phyloP scores from a whole-genome alignment of 352 stramenopile species.

The Globisporangium nodosum region DNA sequence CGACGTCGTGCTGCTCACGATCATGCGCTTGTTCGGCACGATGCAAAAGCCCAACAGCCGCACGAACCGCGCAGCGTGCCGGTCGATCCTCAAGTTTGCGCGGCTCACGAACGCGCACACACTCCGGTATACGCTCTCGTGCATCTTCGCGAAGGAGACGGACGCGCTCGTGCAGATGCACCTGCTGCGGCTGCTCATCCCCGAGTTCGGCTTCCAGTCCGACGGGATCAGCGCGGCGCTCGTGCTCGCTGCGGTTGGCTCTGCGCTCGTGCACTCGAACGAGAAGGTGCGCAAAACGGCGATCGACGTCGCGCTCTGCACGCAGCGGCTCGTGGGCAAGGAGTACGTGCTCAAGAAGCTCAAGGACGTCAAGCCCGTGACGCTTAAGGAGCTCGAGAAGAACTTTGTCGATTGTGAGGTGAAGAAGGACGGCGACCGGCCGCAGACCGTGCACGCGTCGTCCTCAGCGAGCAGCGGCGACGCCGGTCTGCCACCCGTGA shows the following conservation, averaged over 20 bases:
- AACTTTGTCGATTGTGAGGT: constrained; percentile 64
- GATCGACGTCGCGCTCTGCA: constrained; percentile 73
- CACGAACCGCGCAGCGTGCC: constrained; percentile 69
- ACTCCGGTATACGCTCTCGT: constrained; percentile 67
- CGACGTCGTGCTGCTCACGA: constrained; percentile 56
- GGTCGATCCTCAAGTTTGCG: constrained; percentile 70
- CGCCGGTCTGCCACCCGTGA: constrained; percentile 31
- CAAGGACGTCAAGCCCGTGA: constrained; percentile 67
- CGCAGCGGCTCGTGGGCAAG: constrained; percentile 69
- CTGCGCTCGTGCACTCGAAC: constrained; percentile 48
- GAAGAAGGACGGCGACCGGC: constrained; percentile 27
- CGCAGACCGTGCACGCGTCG: constrained; percentile 55
- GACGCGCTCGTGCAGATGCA: constrained; percentile 79
- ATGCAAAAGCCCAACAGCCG: constrained; percentile 81
- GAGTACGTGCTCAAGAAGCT: constrained; percentile 61
- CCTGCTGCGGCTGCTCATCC: constrained; percentile 62
- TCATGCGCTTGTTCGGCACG: constrained; percentile 49
- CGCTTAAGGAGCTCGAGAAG: constrained; percentile 81
- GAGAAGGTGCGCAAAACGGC: constrained; percentile 70
- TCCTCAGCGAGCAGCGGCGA: not conserved
- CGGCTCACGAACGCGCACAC: constrained; percentile 57
- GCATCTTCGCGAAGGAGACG: constrained; percentile 64
- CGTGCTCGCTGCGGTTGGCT: constrained; percentile 42
- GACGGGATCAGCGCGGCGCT: constrained; percentile 55
- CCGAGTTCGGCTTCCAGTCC: constrained; percentile 71